phyloP scores from a whole-genome alignment of 2,329 filamentous ascomycete genomes.

The Ophiostoma tasmaniense region DNA sequence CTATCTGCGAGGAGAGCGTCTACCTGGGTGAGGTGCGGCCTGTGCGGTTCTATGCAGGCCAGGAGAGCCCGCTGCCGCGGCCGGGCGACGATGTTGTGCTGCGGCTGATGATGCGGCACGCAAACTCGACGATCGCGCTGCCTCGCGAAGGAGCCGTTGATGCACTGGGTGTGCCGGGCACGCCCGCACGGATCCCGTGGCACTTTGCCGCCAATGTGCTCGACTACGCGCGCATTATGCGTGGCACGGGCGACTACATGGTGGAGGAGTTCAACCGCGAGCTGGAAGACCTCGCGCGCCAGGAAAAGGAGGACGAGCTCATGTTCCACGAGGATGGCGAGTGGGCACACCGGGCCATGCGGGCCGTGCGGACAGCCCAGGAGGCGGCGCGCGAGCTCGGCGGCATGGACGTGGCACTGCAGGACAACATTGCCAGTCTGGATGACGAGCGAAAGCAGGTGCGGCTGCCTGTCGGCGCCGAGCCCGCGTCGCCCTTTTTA shows the following conservation, averaged over 20 bases:
- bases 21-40: conserved; percentile 84
- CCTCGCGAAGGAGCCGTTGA: conserved; percentile 72
- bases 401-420: conserved; percentile 24
- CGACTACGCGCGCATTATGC: conserved; percentile 94
- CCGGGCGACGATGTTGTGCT: conserved; percentile 86
- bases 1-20: conserved; percentile 90
- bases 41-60: conserved; percentile 82
- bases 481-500: not conserved
- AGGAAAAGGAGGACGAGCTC: conserved; percentile 82
- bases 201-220: conserved; percentile 83
- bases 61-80: conserved; percentile 70
- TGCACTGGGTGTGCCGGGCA: conserved; percentile 34
- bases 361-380: conserved; percentile 63
- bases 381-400: conserved; percentile 54
- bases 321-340: conserved; percentile 89
- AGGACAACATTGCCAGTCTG: conserved; percentile 14
- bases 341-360: conserved; percentile 80
- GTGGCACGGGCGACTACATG: conserved; percentile 86
- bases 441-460: not conserved
- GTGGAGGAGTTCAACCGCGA: conserved; percentile 69
- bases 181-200: conserved; percentile 60
- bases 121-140: conserved; percentile 76
- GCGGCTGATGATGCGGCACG: conserved; percentile 70
- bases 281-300: conserved; percentile 61
- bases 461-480: conserved; percentile 10